phyloP scores from a whole-genome alignment of 164 flowering plant species.

The Macadamia tetraphylla region DNA sequence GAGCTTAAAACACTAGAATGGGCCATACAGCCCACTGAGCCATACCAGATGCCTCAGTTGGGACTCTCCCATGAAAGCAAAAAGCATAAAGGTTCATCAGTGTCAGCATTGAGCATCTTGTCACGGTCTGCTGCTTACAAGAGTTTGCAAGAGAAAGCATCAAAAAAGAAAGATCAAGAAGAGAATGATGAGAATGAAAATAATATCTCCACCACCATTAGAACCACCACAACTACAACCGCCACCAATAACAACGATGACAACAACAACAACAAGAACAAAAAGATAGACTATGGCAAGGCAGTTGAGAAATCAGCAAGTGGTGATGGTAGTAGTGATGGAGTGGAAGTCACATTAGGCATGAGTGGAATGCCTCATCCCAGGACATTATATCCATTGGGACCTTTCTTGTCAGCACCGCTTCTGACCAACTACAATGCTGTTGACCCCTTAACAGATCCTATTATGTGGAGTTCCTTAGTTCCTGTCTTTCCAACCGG shows the following conservation, averaged over 20 bases:
- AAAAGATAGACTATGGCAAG: conserved; percentile 49
- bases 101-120: conserved; percentile 73
- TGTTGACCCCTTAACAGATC: conserved; percentile 65
- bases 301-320: conserved; percentile 44
- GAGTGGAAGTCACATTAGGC: conserved; percentile 40
- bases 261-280: conserved; percentile 23
- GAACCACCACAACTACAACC: too few species aligned
- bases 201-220: too few species aligned
- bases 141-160: conserved; percentile 63
- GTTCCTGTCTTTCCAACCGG: conserved; percentile 55
- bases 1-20: conserved; percentile 68
- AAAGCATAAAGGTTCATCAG: conserved; percentile 30
- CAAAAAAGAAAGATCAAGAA: conserved; percentile 39
- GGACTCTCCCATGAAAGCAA: conserved; percentile 41
- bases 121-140: conserved; percentile 78
- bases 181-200: conserved; percentile 44
- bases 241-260: too few species aligned
- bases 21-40: conserved; percentile 61
- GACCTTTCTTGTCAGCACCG: conserved; percentile 62
- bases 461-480: conserved; percentile 69
- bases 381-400: conserved; percentile 44
- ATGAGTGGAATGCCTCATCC: conserved; percentile 53
- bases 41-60: conserved; percentile 81
- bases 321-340: conserved; percentile 46
- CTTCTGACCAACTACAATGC: conserved; percentile 55